Percentiles rank a stretch among this genome's conserved stretches.
Evolutionary conservation across 2,329 filamentous ascomycete genomes (phyloP).

Genomic region (Fusarium pilosicola): DNA sequence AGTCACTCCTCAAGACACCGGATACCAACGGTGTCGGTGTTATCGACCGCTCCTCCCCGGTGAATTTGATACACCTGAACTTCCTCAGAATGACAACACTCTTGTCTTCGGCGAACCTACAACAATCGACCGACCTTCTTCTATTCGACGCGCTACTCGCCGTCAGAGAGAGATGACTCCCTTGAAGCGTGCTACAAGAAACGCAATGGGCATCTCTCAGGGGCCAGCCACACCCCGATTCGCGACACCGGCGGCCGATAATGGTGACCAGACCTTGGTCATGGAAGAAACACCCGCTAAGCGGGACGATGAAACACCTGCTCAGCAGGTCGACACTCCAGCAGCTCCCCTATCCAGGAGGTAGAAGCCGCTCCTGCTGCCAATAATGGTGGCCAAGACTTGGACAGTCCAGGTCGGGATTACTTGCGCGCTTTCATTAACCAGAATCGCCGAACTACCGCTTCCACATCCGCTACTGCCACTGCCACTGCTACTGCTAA

Average conservation of each 20-base stretch:
- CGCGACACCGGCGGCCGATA: not conserved
- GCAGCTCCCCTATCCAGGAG: conserved; percentile 9
- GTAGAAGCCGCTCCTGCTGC: conserved; percentile 6
- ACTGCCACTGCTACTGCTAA: conserved; percentile 18
- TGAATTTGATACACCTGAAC: conserved; percentile 15
- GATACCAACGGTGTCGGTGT: conserved; percentile 7
- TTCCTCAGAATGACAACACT: conserved; percentile 11
- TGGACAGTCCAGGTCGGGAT: conserved; percentile 50
- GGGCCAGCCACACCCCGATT: not conserved
- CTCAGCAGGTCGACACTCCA: not conserved
- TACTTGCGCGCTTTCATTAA: conserved; percentile 51
- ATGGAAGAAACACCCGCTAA: not conserved
- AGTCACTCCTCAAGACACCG: conserved; percentile 7
- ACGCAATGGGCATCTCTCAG: not conserved
- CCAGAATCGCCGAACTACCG: conserved; percentile 45
- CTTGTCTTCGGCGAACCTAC: conserved; percentile 1
- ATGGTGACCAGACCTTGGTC: not conserved
- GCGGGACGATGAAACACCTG: not conserved
- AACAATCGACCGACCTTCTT: not conserved
- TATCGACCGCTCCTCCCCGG: not conserved
- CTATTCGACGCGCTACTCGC: not conserved
- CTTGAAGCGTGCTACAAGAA: not conserved
- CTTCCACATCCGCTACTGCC: not conserved
- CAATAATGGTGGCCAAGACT: conserved; percentile 22
- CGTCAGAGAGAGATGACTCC: conserved; percentile 10